phyloP scores from a whole-genome alignment of 257 asterid genomes.

The Petunia secreta region DNA sequence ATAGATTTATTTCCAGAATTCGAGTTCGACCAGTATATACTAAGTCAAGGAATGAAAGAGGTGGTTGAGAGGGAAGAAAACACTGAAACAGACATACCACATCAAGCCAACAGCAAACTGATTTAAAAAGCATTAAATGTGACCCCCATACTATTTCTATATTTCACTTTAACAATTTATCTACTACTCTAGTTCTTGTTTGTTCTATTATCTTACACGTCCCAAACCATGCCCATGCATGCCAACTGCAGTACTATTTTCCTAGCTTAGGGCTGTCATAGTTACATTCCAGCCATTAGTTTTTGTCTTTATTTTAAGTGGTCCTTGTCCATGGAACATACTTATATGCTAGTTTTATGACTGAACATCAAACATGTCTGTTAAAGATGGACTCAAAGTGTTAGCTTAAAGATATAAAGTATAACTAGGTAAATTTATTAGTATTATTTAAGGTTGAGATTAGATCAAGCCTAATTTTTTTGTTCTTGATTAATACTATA shows the following conservation, averaged over 20 bases:
- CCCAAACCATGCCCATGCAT: not conserved
- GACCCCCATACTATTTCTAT: slow-evolving; percentile 11
- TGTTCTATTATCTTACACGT: not conserved
- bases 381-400: too few species aligned
- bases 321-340: slow-evolving; percentile 28
- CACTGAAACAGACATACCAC: slow-evolving; percentile 47
- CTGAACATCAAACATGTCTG: too few species aligned
- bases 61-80: slow-evolving; percentile 34
- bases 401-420: too few species aligned
- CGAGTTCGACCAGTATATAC: not conserved
- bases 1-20: too few species aligned
- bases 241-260: not conserved
- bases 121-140: slow-evolving; percentile 33
- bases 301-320: slow-evolving; percentile 39
- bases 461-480: too few species aligned
- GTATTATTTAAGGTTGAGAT: too few species aligned
- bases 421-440: too few species aligned
- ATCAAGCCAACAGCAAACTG: slow-evolving; percentile 36
- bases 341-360: not conserved
- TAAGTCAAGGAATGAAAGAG: slow-evolving; percentile 23
- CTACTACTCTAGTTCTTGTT: not conserved
- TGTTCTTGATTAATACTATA: too few species aligned
- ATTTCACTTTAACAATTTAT: slow-evolving; percentile 7
- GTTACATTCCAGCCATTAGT: slow-evolving; percentile 1
- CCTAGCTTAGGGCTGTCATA: not conserved